Evolutionary conservation across 2,329 filamentous ascomycete genomes (phyloP).

Genomic region (Escovopsis sp.): DNA sequence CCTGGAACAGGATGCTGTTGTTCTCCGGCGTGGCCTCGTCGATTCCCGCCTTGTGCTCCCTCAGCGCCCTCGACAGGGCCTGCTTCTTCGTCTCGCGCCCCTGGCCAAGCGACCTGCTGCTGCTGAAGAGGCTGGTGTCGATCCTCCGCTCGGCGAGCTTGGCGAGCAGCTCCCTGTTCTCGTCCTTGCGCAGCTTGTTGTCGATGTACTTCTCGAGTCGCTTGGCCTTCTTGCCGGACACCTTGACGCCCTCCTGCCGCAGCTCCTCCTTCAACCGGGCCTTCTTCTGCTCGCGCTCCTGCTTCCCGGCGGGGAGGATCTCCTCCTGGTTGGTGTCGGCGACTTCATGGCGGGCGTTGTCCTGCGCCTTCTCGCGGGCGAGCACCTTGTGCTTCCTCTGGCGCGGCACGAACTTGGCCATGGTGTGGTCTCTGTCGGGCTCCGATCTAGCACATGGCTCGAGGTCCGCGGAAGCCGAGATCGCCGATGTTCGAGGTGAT

Average conservation of each 20-base stretch:
- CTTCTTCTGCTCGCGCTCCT: slow-evolving; percentile 38
- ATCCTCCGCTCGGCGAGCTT: slow-evolving; percentile 67
- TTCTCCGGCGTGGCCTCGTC: slow-evolving; percentile 36
- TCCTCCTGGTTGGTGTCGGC: slow-evolving; percentile 24
- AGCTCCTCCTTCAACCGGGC: slow-evolving; percentile 40
- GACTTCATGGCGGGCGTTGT: slow-evolving; percentile 26
- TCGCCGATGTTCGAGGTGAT: too few relatives aligned
- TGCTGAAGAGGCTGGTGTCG: slow-evolving; percentile 69
- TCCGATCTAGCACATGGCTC: slow-evolving; percentile 4
- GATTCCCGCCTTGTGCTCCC: slow-evolving; percentile 51
- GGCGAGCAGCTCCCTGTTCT: slow-evolving; percentile 70
- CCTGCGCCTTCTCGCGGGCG: slow-evolving; percentile 41
- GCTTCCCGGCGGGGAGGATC: slow-evolving; percentile 27
- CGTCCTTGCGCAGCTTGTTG: slow-evolving; percentile 86
- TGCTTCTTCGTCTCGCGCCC: slow-evolving; percentile 58
- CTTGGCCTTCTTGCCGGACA: slow-evolving; percentile 52
- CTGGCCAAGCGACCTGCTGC: slow-evolving; percentile 62
- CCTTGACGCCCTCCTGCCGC: slow-evolving; percentile 34
- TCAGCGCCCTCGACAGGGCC: slow-evolving; percentile 46
- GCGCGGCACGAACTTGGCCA: slow-evolving; percentile 46
- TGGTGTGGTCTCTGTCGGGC: slow-evolving; percentile 11
- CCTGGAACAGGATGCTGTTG: slow-evolving; percentile 38
- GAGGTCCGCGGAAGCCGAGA: too few relatives aligned
- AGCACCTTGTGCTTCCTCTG: slow-evolving; percentile 56
- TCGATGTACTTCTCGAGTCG: slow-evolving; percentile 60